Evolutionary conservation across 2,329 filamentous ascomycete genomes (phyloP).

Genomic region (Lojkania enalia): DNA sequence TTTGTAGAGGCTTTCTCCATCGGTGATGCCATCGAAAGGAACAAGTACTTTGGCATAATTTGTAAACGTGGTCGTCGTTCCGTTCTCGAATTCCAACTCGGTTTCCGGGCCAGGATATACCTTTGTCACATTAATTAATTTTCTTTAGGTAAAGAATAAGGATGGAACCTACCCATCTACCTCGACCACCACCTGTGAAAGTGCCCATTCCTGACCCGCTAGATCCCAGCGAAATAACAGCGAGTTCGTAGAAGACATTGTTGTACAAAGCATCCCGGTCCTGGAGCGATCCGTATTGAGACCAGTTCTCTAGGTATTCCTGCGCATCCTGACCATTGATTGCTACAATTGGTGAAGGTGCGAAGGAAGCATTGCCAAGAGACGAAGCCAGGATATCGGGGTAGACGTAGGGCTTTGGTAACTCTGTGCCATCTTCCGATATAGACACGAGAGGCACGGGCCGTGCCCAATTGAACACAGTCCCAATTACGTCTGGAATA

Average conservation of each 20-base stretch:
- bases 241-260: constrained; percentile 52
- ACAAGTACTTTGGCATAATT: constrained; percentile 51
- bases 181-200: constrained; percentile 50
- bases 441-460: constrained; percentile 61
- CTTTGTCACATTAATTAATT: constrained; percentile 6
- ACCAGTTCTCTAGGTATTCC: constrained; percentile 53
- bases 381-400: constrained; percentile 50
- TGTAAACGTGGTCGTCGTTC: constrained; percentile 44
- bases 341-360: constrained; percentile 54
- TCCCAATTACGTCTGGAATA: constrained; percentile 57
- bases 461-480: constrained; percentile 56
- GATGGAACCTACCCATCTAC: constrained; percentile 33
- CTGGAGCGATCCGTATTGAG: constrained; percentile 54
- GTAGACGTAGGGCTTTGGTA: constrained; percentile 62
- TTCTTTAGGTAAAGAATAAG: neutral
- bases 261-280: constrained; percentile 63
- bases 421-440: constrained; percentile 54
- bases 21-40: constrained; percentile 47
- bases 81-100: constrained; percentile 52
- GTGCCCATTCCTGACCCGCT: constrained; percentile 48
- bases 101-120: constrained; percentile 51
- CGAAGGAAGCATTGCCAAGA: constrained; percentile 46
- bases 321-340: constrained; percentile 62
- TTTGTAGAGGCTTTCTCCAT: constrained; percentile 48
- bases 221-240: constrained; percentile 48